Percentiles rank a stretch among this genome's conserved stretches.
These are phyloP conservation scores for Saccharomycopsis sp. DNA, from an alignment of 805 yeast genomes.

Conservation along the genomic window DNA sequence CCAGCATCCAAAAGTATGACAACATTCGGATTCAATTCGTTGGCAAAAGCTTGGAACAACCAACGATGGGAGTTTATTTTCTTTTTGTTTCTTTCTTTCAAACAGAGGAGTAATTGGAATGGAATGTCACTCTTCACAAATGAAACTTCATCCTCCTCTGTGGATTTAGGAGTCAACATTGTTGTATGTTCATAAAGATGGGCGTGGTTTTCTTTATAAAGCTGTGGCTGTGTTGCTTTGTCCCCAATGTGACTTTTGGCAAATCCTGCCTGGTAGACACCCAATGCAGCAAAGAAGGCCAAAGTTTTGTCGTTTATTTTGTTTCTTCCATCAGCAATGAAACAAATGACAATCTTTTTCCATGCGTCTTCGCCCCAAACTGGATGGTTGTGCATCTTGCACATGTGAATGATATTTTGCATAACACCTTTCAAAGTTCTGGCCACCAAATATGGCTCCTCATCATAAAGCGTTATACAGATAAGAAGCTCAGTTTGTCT, in stretches of 20 bases:
- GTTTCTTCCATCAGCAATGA: conserved; percentile 87
- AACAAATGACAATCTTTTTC: conserved; percentile 85
- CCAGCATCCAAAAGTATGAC: conserved; percentile 89
- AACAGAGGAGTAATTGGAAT: conserved; percentile 78
- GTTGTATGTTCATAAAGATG: conserved; percentile 95
- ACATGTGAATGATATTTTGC: conserved; percentile 71
- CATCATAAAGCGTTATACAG: conserved; percentile 86
- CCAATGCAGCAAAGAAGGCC: conserved; percentile 75
- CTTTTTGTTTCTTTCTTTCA: conserved; percentile 81
- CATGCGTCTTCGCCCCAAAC: conserved; percentile 69
- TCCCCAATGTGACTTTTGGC: conserved; percentile 88
- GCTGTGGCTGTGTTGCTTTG: conserved; percentile 69
- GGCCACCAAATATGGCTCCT: conserved; percentile 72
- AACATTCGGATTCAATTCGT: conserved; percentile 70
- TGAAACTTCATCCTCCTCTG: conserved; percentile 42
- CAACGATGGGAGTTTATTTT: conserved; percentile 95
- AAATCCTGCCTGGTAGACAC: conserved; percentile 91
- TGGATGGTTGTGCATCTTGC: conserved; percentile 49
- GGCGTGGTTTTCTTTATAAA: too few species aligned
- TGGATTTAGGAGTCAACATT: conserved; percentile 54
- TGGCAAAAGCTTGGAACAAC: conserved; percentile 91
- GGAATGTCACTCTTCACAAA: conserved; percentile 67
- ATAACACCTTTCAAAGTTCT: conserved; percentile 86
- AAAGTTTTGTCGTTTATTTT: conserved; percentile 72
- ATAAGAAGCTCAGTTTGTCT: conserved; percentile 79